A percentile compares a stretch with the other conserved stretches of the same genome.
Conservation (phyloP, 257 asterid genomes). For the Solanum virginianum region DNA sequence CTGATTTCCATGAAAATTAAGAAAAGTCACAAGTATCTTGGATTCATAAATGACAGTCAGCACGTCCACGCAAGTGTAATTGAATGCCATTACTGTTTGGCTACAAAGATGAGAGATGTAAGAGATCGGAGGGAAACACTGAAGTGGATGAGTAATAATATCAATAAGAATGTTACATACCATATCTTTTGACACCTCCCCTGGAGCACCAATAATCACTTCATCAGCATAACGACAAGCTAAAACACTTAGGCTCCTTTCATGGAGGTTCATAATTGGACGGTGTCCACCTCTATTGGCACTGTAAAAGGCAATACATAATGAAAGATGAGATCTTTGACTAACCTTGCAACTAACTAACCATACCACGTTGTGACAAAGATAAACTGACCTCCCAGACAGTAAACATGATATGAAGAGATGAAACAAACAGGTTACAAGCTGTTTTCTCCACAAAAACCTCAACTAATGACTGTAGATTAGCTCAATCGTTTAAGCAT, state of each 20-base stretch:
- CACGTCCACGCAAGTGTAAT: background rate
- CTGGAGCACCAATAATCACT: conserved; percentile 98
- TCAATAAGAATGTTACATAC: conserved; percentile 20
- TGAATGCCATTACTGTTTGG: background rate
- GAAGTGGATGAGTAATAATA: background rate
- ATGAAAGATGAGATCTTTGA: background rate
- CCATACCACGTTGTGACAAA: background rate
- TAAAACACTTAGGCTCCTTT: conserved; percentile 96
- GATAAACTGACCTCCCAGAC: background rate
- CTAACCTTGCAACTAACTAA: background rate
- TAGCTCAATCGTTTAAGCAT: background rate
- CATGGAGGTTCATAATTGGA: conserved; percentile 98
- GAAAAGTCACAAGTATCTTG: background rate
- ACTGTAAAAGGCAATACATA: conserved; percentile 37
- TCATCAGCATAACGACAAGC: conserved; percentile 95
- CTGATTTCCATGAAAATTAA: background rate
- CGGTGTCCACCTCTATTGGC: conserved; percentile 90
- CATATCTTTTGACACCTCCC: conserved; percentile 95
- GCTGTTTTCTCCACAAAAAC: background rate
- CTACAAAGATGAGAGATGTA: background rate
- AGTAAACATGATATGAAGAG: background rate
- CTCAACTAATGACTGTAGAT: background rate
- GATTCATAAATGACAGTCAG: background rate
- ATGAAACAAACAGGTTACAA: background rate
- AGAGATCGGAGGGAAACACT: background rate